These are phyloP conservation scores for Candida boleticola DNA, from an alignment of 805 yeast genomes.

Conservation along the genomic window DNA sequence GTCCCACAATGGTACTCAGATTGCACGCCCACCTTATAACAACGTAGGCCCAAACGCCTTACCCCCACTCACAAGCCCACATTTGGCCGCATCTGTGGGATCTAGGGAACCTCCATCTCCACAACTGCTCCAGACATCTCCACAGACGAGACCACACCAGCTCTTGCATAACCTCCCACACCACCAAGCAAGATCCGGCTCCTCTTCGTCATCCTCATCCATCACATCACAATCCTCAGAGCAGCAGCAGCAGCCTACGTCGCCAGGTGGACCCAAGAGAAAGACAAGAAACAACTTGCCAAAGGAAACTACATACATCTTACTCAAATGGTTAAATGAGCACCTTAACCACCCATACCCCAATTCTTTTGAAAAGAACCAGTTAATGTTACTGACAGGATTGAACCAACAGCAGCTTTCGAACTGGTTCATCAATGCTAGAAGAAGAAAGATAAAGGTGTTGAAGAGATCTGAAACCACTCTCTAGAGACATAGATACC, in stretches of 20 bases:
- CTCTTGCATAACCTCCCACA: not conserved
- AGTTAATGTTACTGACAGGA: conserved; percentile 68
- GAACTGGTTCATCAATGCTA: conserved; percentile 87
- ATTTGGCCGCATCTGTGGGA: no score
- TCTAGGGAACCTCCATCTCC: not conserved
- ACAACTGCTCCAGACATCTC: not conserved
- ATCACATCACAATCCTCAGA: conserved; percentile 1
- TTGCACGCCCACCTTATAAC: not conserved
- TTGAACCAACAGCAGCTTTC: conserved; percentile 76
- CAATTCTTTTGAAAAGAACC: conserved; percentile 71
- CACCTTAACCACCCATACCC: conserved; percentile 85
- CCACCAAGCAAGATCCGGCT: not conserved
- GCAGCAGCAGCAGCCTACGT: conserved; percentile 6
- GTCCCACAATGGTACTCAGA: not conserved
- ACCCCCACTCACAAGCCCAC: conserved; percentile 1
- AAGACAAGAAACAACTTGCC: conserved; percentile 72
- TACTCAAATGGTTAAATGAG: conserved; percentile 70
- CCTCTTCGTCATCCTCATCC: conserved; percentile 1
- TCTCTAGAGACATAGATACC: no score
- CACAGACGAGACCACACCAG: not conserved
- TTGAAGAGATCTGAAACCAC: conserved; percentile 28
- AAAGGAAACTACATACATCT: conserved; percentile 68
- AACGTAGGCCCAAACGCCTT: no score
- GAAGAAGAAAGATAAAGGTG: conserved; percentile 66
- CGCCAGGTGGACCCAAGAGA: conserved; percentile 10